Evolutionary conservation across 352 stramenopile species (phyloP).

Genomic region (Phytophthora melonis): DNA sequence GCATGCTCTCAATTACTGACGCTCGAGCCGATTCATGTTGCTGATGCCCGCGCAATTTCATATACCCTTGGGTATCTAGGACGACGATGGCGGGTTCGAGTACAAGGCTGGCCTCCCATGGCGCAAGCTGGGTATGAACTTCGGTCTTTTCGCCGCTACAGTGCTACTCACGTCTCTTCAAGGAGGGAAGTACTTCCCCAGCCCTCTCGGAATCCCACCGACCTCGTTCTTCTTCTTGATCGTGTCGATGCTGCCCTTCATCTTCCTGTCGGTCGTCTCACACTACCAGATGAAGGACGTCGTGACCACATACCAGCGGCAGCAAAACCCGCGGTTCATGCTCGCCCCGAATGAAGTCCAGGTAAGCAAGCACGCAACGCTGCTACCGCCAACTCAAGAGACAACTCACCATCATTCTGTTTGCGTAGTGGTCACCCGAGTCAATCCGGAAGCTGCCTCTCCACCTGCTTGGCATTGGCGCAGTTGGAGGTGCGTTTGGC

Average conservation of each 20-base stretch:
- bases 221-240: constrained; percentile 87
- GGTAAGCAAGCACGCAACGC: constrained; percentile 51
- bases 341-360: constrained; percentile 55
- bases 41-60: neutral
- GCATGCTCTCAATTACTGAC: neutral
- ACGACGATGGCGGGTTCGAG: constrained; percentile 38
- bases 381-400: neutral
- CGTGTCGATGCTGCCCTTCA: constrained; percentile 61
- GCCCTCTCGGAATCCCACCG: constrained; percentile 90
- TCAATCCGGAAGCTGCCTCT: constrained; percentile 77
- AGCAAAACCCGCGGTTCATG: constrained; percentile 51
- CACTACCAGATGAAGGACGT: constrained; percentile 64
- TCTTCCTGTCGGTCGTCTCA: constrained; percentile 74
- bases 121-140: constrained; percentile 76
- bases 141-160: constrained; percentile 82
- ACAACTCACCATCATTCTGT: constrained; percentile 14
- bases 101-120: constrained; percentile 50
- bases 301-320: constrained; percentile 44
- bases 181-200: constrained; percentile 85
- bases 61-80: constrained; percentile 10
- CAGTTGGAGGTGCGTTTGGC: constrained; percentile 93
- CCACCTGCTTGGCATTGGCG: constrained; percentile 87
- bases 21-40: neutral
- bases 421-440: constrained; percentile 50
- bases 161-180: constrained; percentile 91